Evolutionary conservation across 352 stramenopile species (phyloP).

Genomic region (Phytopythium cucurbitacearum): DNA sequence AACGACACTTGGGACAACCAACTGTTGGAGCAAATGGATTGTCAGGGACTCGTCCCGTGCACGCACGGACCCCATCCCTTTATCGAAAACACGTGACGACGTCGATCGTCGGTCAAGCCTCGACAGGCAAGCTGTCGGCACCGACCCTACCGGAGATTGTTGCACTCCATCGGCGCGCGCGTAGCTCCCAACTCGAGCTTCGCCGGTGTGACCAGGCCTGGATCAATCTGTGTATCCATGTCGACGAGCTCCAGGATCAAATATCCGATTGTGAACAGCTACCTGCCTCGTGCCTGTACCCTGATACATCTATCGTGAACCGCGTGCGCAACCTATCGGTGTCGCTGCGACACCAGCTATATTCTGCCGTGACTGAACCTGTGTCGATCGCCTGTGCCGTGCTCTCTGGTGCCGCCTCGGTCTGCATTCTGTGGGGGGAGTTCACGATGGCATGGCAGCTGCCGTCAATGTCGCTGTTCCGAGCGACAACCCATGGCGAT

Average conservation of each 20-base stretch:
- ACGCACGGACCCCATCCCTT: too few species aligned
- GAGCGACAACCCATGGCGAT: constrained; percentile 10
- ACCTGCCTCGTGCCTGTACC: constrained; percentile 33
- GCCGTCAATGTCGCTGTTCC: constrained; percentile 27
- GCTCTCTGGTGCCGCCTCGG: constrained; percentile 26
- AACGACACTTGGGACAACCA: constrained; percentile 7
- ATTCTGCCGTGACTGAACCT: constrained; percentile 20
- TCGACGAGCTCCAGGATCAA: constrained; percentile 27
- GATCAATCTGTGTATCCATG: constrained; percentile 48
- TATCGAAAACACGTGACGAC: neutral
- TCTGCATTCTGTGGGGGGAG: constrained; percentile 64
- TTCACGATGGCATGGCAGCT: constrained; percentile 49
- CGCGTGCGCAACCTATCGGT: constrained; percentile 24
- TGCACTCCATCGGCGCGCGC: constrained; percentile 43
- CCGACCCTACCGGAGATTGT: constrained; percentile 43
- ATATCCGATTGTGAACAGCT: constrained; percentile 12
- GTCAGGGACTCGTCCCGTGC: neutral
- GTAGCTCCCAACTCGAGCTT: constrained; percentile 29
- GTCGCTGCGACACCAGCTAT: constrained; percentile 10
- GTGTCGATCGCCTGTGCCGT: constrained; percentile 24
- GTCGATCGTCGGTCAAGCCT: neutral
- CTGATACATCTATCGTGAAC: constrained; percentile 25
- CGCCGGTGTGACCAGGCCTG: constrained; percentile 55
- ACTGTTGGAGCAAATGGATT: neutral
- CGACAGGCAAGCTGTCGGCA: constrained; percentile 3